Percentiles rank a stretch among this genome's conserved stretches.
Evolutionary conservation across 2,329 filamentous ascomycete genomes (phyloP).

Genomic region (Penicillium sp.): DNA sequence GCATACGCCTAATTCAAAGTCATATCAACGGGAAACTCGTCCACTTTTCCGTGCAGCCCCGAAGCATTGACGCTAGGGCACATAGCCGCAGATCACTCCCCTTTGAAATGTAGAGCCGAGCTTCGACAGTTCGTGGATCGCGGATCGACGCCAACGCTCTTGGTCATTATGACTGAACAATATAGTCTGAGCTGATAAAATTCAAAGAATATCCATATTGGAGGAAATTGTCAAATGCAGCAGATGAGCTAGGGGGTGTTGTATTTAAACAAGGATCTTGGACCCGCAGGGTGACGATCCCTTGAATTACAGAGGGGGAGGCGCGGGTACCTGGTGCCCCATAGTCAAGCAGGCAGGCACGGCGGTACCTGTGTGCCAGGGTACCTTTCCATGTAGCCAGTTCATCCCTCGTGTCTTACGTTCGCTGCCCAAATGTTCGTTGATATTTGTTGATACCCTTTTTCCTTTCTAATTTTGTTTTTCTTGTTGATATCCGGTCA

Average conservation of each 20-base stretch:
- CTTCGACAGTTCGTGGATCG: neutral
- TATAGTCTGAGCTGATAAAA: neutral
- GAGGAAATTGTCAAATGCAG: neutral
- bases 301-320: conserved; percentile 18
- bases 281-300: conserved; percentile 18
- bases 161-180: neutral
- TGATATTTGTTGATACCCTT: neutral
- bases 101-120: conserved; percentile 6
- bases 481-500: conserved; percentile 7
- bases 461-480: neutral
- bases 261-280: conserved; percentile 10
- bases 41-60: neutral
- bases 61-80: conserved; percentile 9
- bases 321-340: conserved; percentile 16
- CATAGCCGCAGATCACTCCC: conserved; percentile 13
- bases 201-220: neutral
- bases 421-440: conserved; percentile 18
- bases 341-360: conserved; percentile 14
- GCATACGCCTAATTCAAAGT: conserved; percentile 3
- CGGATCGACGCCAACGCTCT: neutral
- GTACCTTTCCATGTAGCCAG: conserved; percentile 9
- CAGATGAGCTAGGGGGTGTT: neutral
- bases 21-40: neutral
- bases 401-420: conserved; percentile 24
- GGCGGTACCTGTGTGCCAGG: conserved; percentile 14